These are phyloP conservation scores for Pseudocercospora ulei DNA, from an alignment of 2,329 filamentous ascomycete genomes.

Conservation along the genomic window DNA sequence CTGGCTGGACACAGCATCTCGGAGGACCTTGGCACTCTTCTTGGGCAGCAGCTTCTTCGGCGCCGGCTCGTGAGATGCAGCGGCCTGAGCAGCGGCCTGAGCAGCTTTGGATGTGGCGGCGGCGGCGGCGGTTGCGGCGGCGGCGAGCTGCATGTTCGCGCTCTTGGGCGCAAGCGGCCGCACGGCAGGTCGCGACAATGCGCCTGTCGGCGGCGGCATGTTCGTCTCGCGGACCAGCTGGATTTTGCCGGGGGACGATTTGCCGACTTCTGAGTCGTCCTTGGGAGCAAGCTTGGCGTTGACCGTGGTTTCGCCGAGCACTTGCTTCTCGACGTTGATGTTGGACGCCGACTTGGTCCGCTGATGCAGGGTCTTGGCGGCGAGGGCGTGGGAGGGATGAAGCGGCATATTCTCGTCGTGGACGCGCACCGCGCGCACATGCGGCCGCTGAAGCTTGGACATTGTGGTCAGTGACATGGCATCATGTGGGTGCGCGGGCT, in stretches of 20 bases:
- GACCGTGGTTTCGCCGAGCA: slow-evolving; percentile 31
- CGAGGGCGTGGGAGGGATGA: slow-evolving; percentile 36
- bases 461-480: slow-evolving; percentile 28
- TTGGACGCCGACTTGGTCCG: slow-evolving; percentile 60
- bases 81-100: slow-evolving; percentile 2
- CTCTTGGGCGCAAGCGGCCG: slow-evolving; percentile 41
- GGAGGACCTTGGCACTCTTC: slow-evolving; percentile 32
- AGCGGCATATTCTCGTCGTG: slow-evolving; percentile 59
- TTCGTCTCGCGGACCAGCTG: slow-evolving; percentile 32
- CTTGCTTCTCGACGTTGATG: slow-evolving; percentile 34
- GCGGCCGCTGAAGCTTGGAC: slow-evolving; percentile 58
- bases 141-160: slow-evolving; percentile 19
- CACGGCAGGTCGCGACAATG: slow-evolving; percentile 49
- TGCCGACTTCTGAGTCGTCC: slow-evolving; percentile 50
- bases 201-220: slow-evolving; percentile 41
- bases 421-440: slow-evolving; percentile 46
- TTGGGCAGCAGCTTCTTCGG: slow-evolving; percentile 29
- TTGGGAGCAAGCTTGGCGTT: slow-evolving; percentile 36
- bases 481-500: slow-evolving; percentile 12
- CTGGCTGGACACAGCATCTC: slow-evolving; percentile 19
- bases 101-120: slow-evolving; percentile 14
- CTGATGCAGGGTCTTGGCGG: slow-evolving; percentile 59
- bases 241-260: slow-evolving; percentile 37
- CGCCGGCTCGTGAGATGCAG: slow-evolving; percentile 9
- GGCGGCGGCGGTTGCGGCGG: slow-evolving; percentile 6